Evolutionary conservation across 2,329 filamentous ascomycete genomes (phyloP), one percentile per base, ranked within the genome.

Genomic region (Trichoderma koningiopsis): DNA sequence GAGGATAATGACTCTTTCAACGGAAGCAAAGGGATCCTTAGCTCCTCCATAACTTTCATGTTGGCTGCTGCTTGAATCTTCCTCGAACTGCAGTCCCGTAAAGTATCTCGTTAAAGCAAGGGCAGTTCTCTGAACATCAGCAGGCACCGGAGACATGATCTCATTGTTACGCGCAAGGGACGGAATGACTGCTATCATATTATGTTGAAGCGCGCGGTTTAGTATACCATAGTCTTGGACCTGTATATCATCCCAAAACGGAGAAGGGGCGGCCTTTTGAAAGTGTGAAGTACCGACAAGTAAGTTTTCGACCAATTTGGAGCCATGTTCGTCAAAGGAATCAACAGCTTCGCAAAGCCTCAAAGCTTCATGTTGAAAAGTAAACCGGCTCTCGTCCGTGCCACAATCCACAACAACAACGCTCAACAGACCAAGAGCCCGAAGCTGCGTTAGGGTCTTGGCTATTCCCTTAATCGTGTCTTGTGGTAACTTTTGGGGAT

Each of bases 1-100:
- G 7, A 99, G 85, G 33, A 99, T 83, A 71, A 99, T 97, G 53
- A 99, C 85, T 43, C 95, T 88, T 76, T 98, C 95, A 6, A 99
- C 81, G 0, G 87, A 86, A 0, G 90, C 86, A 70, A 88, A 80
- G 35, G 85, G 84, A 68, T 81, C 81, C 2, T 84, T 77, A 60
- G 76, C 76, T 66, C 53, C 35, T 14, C 5, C 6, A n/a, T 10
- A 7, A 14, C 33, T 57, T 8, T 7, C 69, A 47, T 16, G 43
- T 37, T 10, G 64, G n/a, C n/a, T 6, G 13, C 10, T n/a, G 16
- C 40, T 22, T 35, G 4, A 6, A 52, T 67, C 37, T 29, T 37
- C 55, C 6, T 37, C 70, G 33, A 86, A 83, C 62, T 88, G 86
- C 47, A 94, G 79, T 0, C 92, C 92, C 6, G 89, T 88, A 69